phyloP scores from a whole-genome alignment of 2,329 filamentous ascomycete species.

The Cylindrodendrum hubeiense region DNA sequence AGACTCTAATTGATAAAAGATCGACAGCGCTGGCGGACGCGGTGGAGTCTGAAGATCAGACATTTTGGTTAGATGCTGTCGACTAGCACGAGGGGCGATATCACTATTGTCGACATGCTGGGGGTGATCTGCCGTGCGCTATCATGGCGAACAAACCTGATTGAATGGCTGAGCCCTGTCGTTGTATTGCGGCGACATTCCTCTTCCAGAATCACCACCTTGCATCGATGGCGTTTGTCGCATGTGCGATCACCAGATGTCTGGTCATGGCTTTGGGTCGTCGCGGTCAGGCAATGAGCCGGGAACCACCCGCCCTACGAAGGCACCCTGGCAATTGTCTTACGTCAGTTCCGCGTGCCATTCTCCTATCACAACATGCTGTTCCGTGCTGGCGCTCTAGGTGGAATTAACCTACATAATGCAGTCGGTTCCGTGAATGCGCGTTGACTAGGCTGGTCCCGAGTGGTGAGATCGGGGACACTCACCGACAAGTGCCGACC shows the following conservation, averaged over 20 bases:
- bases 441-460: not conserved
- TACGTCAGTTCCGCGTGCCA: not conserved
- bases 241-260: not conserved
- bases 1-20: not conserved
- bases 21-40: constrained; percentile 1
- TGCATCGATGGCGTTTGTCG: not conserved
- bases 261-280: not conserved
- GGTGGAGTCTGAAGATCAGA: constrained; percentile 4
- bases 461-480: constrained; percentile 22
- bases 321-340: not conserved
- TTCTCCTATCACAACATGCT: not conserved
- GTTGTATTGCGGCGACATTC: not conserved
- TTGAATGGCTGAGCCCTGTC: not conserved
- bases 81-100: not conserved
- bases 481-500: constrained; percentile 29
- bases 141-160: not conserved
- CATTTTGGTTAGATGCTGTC: not conserved
- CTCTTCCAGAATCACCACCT: not conserved
- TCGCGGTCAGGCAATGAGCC: not conserved
- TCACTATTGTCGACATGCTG: not conserved
- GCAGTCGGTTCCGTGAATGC: not conserved
- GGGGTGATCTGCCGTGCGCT: not conserved
- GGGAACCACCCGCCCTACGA: not conserved
- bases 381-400: not conserved
- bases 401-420: not conserved